phyloP scores from a whole-genome alignment of 352 stramenopile species.

The Globisporangium nodosum region DNA sequence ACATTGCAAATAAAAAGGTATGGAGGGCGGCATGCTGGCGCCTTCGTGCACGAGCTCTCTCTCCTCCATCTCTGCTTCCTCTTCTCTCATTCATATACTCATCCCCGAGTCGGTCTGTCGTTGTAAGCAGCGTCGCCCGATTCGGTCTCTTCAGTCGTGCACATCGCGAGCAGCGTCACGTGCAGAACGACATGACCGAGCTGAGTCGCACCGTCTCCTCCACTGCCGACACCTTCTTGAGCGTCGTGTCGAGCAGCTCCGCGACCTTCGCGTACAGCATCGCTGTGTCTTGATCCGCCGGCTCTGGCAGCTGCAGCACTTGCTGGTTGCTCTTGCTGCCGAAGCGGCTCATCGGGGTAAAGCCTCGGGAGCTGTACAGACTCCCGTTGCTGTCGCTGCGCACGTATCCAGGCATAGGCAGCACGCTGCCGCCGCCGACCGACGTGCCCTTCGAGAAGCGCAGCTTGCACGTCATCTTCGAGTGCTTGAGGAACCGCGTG shows the following conservation, averaged over 20 bases:
- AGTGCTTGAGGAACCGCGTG: conserved; percentile 73
- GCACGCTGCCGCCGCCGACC: background rate
- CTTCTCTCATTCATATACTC: too few species aligned
- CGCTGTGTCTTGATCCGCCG: conserved; percentile 21
- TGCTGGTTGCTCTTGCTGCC: conserved; percentile 13
- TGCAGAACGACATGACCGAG: conserved; percentile 64
- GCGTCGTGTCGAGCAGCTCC: conserved; percentile 62
- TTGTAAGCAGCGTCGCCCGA: too few species aligned
- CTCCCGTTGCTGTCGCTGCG: conserved; percentile 5
- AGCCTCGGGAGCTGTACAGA: conserved; percentile 3
- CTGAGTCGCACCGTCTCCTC: conserved; percentile 74
- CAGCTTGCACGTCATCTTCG: conserved; percentile 72
- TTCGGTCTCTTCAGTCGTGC: background rate
- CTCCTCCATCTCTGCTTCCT: too few species aligned
- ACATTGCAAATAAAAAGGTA: too few species aligned
- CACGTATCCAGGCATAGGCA: background rate
- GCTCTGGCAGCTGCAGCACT: conserved; percentile 21
- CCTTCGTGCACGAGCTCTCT: too few species aligned
- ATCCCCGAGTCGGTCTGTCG: too few species aligned
- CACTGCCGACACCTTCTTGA: conserved; percentile 70
- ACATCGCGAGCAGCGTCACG: conserved; percentile 15
- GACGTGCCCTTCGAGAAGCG: conserved; percentile 34
- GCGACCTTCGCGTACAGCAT: conserved; percentile 59
- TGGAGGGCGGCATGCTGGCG: too few species aligned
- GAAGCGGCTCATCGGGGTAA: conserved; percentile 9